Evolutionary conservation across 164 flowering plant species (phyloP).

Genomic region (Cinnamomum micranthum): DNA sequence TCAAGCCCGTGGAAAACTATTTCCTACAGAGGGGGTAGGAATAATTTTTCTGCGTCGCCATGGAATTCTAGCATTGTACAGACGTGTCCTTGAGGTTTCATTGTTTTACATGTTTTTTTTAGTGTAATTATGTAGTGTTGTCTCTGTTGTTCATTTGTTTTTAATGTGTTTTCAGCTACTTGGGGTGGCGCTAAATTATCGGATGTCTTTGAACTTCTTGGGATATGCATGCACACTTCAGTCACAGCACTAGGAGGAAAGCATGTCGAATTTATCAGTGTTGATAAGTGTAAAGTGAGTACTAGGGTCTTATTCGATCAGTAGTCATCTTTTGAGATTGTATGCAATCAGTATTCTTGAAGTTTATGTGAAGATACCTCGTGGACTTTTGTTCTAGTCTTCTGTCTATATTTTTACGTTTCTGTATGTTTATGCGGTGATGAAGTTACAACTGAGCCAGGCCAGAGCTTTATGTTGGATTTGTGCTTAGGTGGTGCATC

Average conservation of each 20-base stretch:
- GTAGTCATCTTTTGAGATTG: neutral
- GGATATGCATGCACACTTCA: slow-evolving; percentile 56
- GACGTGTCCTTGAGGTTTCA: neutral
- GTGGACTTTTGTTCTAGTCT: no score
- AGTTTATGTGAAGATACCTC: neutral
- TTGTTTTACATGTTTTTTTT: neutral
- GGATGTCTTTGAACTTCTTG: slow-evolving; percentile 87
- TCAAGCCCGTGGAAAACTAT: no score
- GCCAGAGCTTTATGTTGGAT: no score
- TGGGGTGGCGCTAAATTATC: slow-evolving; percentile 96
- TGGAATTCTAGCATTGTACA: no score
- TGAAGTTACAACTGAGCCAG: no score
- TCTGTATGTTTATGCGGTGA: no score
- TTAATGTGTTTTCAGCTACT: slow-evolving; percentile 45
- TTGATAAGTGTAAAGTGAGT: slow-evolving; percentile 89
- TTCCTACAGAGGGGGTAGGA: no score
- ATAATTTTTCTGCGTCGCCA: no score
- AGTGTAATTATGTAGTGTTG: neutral
- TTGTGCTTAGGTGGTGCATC: no score
- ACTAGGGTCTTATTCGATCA: neutral
- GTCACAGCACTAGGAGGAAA: slow-evolving; percentile 68
- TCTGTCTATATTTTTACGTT: no score
- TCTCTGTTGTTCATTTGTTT: slow-evolving; percentile 1
- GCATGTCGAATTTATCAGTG: slow-evolving; percentile 93
- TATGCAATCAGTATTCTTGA: neutral